Conservation (phyloP, 2,329 filamentous ascomycete species). For the Epicoccum nigrum region DNA sequence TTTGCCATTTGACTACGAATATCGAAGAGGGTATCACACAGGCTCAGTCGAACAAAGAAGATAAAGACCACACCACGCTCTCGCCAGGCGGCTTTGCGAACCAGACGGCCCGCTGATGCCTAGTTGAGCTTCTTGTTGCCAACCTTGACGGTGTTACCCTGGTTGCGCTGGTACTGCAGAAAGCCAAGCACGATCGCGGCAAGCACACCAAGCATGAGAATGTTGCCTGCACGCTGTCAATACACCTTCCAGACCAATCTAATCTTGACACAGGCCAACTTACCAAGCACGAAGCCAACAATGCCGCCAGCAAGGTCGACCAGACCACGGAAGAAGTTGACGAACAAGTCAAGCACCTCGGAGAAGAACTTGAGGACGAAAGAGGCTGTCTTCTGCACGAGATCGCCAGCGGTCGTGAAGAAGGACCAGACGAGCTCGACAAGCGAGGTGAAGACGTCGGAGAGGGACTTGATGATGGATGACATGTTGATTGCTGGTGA, state of each 20-base stretch:
- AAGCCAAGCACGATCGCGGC: conserved; percentile 42
- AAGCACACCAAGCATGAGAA: conserved; percentile 44
- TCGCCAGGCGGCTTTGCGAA: no score
- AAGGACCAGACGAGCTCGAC: conserved; percentile 45
- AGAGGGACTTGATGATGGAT: conserved; percentile 40
- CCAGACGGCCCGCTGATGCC: background rate
- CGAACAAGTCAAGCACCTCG: conserved; percentile 35
- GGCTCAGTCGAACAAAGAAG: no score
- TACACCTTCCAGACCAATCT: background rate
- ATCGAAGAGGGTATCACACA: no score
- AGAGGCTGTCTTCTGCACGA: conserved; percentile 37
- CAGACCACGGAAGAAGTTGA: conserved; percentile 43
- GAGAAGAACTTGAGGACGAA: conserved; percentile 37
- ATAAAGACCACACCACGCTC: no score
- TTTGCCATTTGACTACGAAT: no score
- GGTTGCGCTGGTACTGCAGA: conserved; percentile 45
- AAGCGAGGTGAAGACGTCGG: conserved; percentile 40
- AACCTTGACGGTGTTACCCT: conserved; percentile 43
- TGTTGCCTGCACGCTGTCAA: conserved; percentile 31
- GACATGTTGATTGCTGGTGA: conserved; percentile 31
- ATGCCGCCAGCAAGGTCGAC: conserved; percentile 44
- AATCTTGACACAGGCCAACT: conserved; percentile 5
- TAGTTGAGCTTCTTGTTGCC: conserved; percentile 49
- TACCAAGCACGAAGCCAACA: conserved; percentile 42
- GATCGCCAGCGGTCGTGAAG: conserved; percentile 42